phyloP scores from a whole-genome alignment of 345 rosid species.

The Eucalyptus rudis region DNA sequence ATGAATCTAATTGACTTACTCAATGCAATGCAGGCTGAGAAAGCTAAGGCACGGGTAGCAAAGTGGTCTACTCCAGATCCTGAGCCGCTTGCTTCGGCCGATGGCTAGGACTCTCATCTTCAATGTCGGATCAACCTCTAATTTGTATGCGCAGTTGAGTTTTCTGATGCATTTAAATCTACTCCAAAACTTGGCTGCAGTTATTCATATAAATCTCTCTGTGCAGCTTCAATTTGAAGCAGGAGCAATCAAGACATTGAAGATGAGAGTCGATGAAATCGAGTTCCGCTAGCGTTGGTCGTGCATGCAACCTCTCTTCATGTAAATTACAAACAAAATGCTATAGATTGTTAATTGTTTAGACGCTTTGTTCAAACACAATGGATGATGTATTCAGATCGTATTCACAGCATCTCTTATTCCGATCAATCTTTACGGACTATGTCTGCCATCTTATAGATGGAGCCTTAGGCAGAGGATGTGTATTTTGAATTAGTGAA shows the following conservation, averaged over 20 bases:
- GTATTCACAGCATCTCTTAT: not conserved
- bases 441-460: not conserved
- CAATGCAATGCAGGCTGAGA: conserved; percentile 5
- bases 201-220: not conserved
- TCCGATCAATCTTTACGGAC: not conserved
- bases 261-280: too few species aligned
- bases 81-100: not conserved
- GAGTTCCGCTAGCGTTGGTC: too few species aligned
- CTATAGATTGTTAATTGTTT: not conserved
- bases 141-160: not conserved
- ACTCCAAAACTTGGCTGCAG: too few species aligned
- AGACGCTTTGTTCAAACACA: not conserved
- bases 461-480: not conserved
- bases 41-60: conserved; percentile 1
- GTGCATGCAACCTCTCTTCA: not conserved
- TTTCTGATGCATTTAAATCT: not conserved
- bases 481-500: not conserved
- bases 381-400: not conserved
- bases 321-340: not conserved
- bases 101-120: not conserved
- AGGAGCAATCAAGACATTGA: not conserved
- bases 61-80: conserved; percentile 3
- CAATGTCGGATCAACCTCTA: not conserved
- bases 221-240: not conserved
- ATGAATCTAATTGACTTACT: not conserved